phyloP scores from a whole-genome alignment of 1,284 basidiomycete genomes.

The Trichosporon coremiiforme region DNA sequence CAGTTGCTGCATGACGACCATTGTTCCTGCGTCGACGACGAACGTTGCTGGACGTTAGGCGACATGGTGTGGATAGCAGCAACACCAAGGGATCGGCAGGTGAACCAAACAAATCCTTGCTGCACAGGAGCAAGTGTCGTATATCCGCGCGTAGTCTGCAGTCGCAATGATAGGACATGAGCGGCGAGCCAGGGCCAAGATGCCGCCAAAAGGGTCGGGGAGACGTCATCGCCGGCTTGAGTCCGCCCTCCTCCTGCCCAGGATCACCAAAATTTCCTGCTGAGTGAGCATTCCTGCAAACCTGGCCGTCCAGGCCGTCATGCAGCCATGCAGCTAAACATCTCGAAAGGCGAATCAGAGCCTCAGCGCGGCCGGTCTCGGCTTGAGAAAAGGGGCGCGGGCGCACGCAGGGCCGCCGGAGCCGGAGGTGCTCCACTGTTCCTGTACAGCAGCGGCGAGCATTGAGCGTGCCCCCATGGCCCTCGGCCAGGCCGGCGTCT shows the following conservation, averaged over 20 bases:
- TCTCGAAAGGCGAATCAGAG: background rate
- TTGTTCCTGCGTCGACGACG: too few relatives aligned
- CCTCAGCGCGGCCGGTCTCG: background rate
- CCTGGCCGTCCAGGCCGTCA: background rate
- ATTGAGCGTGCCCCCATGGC: background rate
- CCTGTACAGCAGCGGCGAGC: background rate
- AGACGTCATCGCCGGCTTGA: background rate
- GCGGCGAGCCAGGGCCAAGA: background rate
- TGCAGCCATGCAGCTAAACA: background rate
- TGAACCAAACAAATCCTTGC: background rate
- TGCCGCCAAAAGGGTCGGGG: background rate
- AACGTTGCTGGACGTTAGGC: too few relatives aligned
- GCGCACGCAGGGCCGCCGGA: background rate
- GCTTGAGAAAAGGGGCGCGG: background rate
- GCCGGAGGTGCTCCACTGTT: conserved; percentile 1
- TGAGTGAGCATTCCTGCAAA: background rate
- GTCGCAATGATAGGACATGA: background rate
- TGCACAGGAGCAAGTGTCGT: background rate
- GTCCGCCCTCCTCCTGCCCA: background rate
- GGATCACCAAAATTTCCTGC: background rate
- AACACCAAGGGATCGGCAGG: background rate
- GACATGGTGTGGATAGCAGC: background rate
- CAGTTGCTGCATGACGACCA: too few relatives aligned
- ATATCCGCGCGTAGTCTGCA: background rate
- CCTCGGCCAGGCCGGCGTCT: background rate